These are phyloP conservation scores for Trichophyton benhamiae DNA, from an alignment of 2,329 filamentous ascomycete species.

Conservation along the genomic window DNA sequence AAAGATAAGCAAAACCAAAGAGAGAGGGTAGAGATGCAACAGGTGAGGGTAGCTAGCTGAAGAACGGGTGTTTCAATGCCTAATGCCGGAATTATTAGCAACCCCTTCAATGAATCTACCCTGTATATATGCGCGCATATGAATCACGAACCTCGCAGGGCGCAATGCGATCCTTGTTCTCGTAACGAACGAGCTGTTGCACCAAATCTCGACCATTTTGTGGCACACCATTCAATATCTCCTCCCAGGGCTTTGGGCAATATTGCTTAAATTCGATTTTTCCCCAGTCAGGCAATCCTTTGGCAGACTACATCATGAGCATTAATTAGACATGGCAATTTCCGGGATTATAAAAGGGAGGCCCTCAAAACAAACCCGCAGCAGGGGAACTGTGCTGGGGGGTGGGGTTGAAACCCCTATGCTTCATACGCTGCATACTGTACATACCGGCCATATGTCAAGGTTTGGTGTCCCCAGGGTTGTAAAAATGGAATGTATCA, in stretches of 20 bases:
- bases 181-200: constrained; percentile 55
- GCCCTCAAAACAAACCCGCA: background rate
- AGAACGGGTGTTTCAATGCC: constrained; percentile 6
- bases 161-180: constrained; percentile 53
- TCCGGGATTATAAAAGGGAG: background rate
- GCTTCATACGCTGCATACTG: constrained; percentile 16
- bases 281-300: constrained; percentile 68
- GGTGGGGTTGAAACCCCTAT: background rate
- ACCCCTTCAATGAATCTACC: background rate
- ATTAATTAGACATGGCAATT: background rate
- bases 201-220: constrained; percentile 53
- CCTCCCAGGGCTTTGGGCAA: constrained; percentile 53
- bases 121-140: background rate
- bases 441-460: constrained; percentile 64
- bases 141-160: constrained; percentile 40
- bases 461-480: constrained; percentile 74
- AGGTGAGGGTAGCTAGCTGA: background rate
- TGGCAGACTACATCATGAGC: constrained; percentile 21
- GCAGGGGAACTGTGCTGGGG: constrained; percentile 1
- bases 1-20: too few species aligned
- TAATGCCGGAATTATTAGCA: background rate
- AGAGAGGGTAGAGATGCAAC: too few species aligned
- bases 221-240: constrained; percentile 51
- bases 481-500: constrained; percentile 87
- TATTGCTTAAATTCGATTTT: constrained; percentile 72